phyloP scores from a whole-genome alignment of 306 rosid species.

The Quercus rubra region DNA sequence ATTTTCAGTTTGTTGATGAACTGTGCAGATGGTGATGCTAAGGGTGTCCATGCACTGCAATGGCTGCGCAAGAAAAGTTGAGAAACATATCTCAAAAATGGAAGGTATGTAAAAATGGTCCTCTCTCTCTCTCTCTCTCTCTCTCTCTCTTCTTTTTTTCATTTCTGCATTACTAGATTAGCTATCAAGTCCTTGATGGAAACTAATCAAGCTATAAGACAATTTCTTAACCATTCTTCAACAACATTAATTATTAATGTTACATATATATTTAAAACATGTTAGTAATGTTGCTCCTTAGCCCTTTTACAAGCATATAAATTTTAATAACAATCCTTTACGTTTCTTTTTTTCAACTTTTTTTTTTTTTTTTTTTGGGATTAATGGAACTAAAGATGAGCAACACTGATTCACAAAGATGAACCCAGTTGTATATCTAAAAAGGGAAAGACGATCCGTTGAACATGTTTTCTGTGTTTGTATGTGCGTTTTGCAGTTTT shows the following conservation, averaged over 20 bases:
- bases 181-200: slow-evolving; percentile 7
- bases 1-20: slow-evolving; percentile 6
- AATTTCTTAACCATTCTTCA: neutral
- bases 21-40: slow-evolving; percentile 65
- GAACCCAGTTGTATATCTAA: neutral
- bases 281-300: neutral
- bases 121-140: neutral
- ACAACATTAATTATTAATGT: neutral
- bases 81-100: slow-evolving; percentile 80
- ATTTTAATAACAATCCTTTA: neutral
- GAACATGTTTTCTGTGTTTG: neutral
- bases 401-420: neutral
- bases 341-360: neutral
- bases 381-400: neutral
- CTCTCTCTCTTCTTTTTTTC: neutral
- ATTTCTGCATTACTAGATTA: slow-evolving; percentile 1
- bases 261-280: neutral
- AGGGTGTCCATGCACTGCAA: slow-evolving; percentile 92
- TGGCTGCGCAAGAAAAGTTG: slow-evolving; percentile 91
- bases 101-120: slow-evolving; percentile 45
- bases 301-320: neutral
- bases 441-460: neutral
- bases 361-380: neutral
- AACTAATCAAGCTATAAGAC: neutral
- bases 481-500: neutral